phyloP scores from a whole-genome alignment of 331 rosid species.

The Telfairia occidentalis region DNA sequence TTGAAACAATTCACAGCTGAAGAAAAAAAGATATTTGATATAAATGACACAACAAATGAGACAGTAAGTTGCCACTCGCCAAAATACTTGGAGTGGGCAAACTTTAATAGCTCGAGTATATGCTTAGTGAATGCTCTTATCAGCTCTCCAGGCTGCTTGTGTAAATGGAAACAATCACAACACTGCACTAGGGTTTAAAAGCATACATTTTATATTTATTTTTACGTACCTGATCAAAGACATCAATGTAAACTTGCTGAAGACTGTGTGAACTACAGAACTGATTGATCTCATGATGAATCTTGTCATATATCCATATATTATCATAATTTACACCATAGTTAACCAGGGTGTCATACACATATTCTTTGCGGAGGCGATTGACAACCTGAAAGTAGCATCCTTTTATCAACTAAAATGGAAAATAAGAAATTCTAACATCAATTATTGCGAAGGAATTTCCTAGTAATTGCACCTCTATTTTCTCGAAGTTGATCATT shows the following conservation, averaged over 20 bases:
- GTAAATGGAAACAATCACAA: neutral
- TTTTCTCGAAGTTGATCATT: slow-evolving; percentile 81
- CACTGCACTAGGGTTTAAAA: neutral
- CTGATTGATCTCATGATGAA: slow-evolving; percentile 93
- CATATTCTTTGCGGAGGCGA: slow-evolving; percentile 61
- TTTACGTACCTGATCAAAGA: slow-evolving; percentile 65
- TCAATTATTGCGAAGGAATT: neutral
- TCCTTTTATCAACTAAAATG: slow-evolving; percentile 6
- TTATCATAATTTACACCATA: slow-evolving; percentile 79
- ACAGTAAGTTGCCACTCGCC: slow-evolving; percentile 1
- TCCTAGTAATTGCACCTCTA: slow-evolving; percentile 42
- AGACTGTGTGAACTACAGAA: slow-evolving; percentile 86
- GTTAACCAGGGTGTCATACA: slow-evolving; percentile 57
- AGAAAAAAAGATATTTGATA: neutral
- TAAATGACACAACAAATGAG: neutral
- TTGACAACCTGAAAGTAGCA: slow-evolving; percentile 58
- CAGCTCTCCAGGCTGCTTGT: neutral
- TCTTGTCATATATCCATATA: slow-evolving; percentile 95
- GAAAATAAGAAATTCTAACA: neutral
- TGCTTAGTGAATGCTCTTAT: neutral
- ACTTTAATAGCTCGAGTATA: neutral
- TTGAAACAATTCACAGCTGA: neutral
- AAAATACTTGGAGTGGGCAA: neutral
- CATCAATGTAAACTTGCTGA: slow-evolving; percentile 88
- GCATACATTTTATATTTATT: neutral